These are phyloP conservation scores for Hirsutella thompsonii DNA, from an alignment of 2,329 filamentous ascomycete genomes.

Conservation along the genomic window DNA sequence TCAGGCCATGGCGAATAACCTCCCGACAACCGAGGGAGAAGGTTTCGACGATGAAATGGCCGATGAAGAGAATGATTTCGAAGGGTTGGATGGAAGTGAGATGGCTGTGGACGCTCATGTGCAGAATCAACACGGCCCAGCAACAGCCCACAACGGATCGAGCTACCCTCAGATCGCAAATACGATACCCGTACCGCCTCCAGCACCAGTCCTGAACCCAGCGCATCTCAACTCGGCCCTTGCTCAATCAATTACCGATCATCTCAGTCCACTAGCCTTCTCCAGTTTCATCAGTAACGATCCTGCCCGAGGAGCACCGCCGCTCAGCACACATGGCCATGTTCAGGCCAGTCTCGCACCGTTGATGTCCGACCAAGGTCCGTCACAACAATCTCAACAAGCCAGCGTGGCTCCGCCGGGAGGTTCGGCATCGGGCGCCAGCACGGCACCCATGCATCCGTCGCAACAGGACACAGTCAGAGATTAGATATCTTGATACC, in stretches of 20 bases:
- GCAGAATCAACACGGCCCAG: slow-evolving; percentile 9
- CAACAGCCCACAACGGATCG: neutral
- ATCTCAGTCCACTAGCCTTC: slow-evolving; percentile 6
- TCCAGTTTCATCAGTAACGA: slow-evolving; percentile 17
- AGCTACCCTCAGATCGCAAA: slow-evolving; percentile 7
- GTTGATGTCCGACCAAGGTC: slow-evolving; percentile 9
- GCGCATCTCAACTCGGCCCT: slow-evolving; percentile 9
- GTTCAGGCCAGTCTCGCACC: slow-evolving; percentile 18
- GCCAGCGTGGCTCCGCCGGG: slow-evolving; percentile 11
- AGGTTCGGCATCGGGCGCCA: slow-evolving; percentile 16
- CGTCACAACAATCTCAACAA: slow-evolving; percentile 8
- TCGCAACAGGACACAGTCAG: slow-evolving; percentile 4
- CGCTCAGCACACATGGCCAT: slow-evolving; percentile 9
- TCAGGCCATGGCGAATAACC: slow-evolving; percentile 7
- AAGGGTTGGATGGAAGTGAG: slow-evolving; percentile 24
- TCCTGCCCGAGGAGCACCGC: slow-evolving; percentile 8
- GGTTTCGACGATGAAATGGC: slow-evolving; percentile 28
- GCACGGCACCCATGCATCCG: slow-evolving; percentile 23
- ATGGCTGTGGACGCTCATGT: slow-evolving; percentile 21
- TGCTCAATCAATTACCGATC: slow-evolving; percentile 1
- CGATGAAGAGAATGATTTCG: slow-evolving; percentile 31
- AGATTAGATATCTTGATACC: neutral
- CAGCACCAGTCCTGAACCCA: slow-evolving; percentile 12
- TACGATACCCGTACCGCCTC: slow-evolving; percentile 15
- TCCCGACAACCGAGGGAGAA: slow-evolving; percentile 15